Base-by-base conservation (phyloP, 2,329 filamentous ascomycete species). In the Bimuria novae-zelandiae region DNA sequence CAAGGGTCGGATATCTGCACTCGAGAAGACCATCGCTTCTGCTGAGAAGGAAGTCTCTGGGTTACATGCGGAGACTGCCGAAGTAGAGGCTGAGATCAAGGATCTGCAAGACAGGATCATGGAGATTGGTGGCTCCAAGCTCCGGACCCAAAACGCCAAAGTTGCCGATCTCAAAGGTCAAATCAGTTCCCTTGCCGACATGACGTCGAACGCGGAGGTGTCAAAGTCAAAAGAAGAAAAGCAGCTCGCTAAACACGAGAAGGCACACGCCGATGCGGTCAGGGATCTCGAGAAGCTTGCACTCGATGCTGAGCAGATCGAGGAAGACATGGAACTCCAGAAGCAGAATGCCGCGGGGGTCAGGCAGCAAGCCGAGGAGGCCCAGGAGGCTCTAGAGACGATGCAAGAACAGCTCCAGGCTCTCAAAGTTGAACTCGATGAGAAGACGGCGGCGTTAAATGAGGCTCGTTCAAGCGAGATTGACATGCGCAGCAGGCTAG, bases 401-500 rank as follows among this genome's bases (percentile, higher is more conserved):
- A 96, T 90, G 77, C 95, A 91, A 74, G 84, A 88, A 61, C 89
- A 94, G 70, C 82, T 99, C 3, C 82, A 86, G 41, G 79, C 84
- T 8, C 75, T 97, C 51, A 99, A 97, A 77, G 79, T 84, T 3
- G 90, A 96, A 64, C 82, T 97, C 10, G 93, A 99, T 61, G 87
- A 89, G 64, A 96, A 92, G 79, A 89, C 85, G 1, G 78, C 87
- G 0, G 91, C 95, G 70, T 82, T 97, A 51, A 97, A 97, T 68
- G 89, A 91, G 68, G 96, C 89, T 0, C 85, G 93, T 8, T 92
- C 91, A 0, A 80, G 88, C 3, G 94, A 99, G 74, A 97, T 99
- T 56, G 94, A 99, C 75, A 97, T 97, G 92, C 89, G 90, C 58
- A 97, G 97, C 76, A 96, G 96, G 77, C 86, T 99, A 1, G 94